Conservation (phyloP, 2,329 filamentous ascomycete genomes). For the Ceratocystis ficicola region DNA sequence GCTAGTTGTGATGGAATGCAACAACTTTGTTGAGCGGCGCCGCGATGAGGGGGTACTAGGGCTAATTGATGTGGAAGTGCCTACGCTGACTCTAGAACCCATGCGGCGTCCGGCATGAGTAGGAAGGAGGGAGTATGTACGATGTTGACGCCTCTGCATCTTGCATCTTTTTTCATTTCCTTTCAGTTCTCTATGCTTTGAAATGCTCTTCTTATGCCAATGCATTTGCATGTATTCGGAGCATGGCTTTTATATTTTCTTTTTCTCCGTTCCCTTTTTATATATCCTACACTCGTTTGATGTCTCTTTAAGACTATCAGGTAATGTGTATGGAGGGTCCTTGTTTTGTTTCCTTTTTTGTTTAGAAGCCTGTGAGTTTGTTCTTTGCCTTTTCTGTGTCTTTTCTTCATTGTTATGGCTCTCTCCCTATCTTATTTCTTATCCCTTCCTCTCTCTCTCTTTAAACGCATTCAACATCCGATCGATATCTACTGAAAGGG, state of each 20-base stretch:
- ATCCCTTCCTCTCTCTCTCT: background rate
- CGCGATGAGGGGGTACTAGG: slow-evolving; percentile 58
- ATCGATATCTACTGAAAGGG: background rate
- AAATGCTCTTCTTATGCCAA: background rate
- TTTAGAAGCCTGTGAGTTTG: slow-evolving; percentile 3
- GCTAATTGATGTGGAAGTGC: slow-evolving; percentile 53
- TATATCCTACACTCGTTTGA: background rate
- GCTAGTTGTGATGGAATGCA: slow-evolving; percentile 62
- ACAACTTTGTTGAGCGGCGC: slow-evolving; percentile 67
- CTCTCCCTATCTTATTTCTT: background rate
- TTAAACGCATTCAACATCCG: background rate
- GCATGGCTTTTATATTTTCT: background rate
- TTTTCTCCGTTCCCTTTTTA: background rate
- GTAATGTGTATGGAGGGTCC: background rate
- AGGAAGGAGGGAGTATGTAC: slow-evolving; percentile 7
- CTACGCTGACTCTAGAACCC: slow-evolving; percentile 33
- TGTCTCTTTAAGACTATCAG: background rate
- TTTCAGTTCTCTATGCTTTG: background rate
- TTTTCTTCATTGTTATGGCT: background rate
- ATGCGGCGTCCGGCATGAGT: slow-evolving; percentile 28
- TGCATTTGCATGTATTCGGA: background rate
- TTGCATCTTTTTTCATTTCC: slow-evolving; percentile 13
- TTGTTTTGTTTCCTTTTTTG: background rate
- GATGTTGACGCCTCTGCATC: background rate
- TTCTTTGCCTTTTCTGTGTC: background rate